These are phyloP conservation scores for Syncephalis plumigaleata DNA, from an alignment of 371 early-diverging fungal genomes.

Conservation along the genomic window DNA sequence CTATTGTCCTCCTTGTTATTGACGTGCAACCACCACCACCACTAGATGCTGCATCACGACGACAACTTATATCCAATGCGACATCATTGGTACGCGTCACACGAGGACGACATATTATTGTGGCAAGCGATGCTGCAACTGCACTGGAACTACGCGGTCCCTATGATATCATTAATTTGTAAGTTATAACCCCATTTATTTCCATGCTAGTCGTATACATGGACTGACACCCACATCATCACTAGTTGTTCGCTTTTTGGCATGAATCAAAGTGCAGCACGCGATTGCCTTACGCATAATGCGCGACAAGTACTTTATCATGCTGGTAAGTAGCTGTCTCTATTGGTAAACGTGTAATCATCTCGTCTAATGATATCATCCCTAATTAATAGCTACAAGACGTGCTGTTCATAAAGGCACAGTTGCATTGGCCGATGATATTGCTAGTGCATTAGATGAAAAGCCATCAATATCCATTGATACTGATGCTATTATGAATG, in stretches of 20 bases:
- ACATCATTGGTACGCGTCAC: conserved; percentile 58
- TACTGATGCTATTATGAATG: too few species aligned
- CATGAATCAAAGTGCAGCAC: conserved; percentile 27
- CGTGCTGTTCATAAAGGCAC: not conserved
- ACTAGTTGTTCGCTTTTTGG: conserved; percentile 30
- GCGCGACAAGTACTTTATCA: conserved; percentile 30
- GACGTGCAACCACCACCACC: not conserved
- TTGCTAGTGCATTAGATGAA: too few species aligned
- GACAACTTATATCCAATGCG: conserved; percentile 56
- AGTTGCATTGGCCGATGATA: not conserved
- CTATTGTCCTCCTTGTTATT: conserved; percentile 7
- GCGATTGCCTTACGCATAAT: conserved; percentile 23
- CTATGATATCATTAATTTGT: conserved; percentile 74
- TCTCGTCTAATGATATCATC: not conserved
- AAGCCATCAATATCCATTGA: too few species aligned
- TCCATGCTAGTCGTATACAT: conserved; percentile 2
- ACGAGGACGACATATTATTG: conserved; percentile 72
- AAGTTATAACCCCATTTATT: conserved; percentile 5
- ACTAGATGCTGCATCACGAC: conserved; percentile 32
- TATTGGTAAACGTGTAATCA: too few species aligned
- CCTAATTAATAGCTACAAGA: not conserved
- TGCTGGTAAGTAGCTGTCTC: conserved; percentile 35
- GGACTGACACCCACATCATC: not conserved
- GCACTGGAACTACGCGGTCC: conserved; percentile 71
- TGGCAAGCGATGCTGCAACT: conserved; percentile 57